A percentile compares a stretch with the other conserved stretches of the same genome.
phyloP scores from a whole-genome alignment of 2,329 filamentous ascomycete species.

The Orbilia blumenaviensis region DNA sequence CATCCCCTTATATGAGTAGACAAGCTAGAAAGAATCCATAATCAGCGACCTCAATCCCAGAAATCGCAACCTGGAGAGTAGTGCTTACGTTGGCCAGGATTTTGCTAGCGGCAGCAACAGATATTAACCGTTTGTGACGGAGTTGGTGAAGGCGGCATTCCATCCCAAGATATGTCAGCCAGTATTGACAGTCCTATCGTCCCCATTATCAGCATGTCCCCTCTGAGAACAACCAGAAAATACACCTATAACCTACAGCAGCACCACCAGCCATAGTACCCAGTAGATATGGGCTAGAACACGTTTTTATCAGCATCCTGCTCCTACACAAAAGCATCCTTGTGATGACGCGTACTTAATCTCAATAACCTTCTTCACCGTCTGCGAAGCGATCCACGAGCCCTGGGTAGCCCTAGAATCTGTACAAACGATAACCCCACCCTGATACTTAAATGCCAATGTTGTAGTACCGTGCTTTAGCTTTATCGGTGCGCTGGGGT shows the following conservation, averaged over 20 bases:
- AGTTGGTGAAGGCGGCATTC: constrained; percentile 99
- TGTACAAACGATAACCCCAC: constrained; percentile 97
- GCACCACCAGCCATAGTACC: constrained; percentile 99
- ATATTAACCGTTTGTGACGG: constrained; percentile 98
- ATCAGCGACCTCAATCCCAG: neutral
- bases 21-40: constrained; percentile 65
- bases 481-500: constrained; percentile 98
- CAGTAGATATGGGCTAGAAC: constrained; percentile 67
- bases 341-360: constrained; percentile 76
- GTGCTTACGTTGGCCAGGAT: constrained; percentile 81
- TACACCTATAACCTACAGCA: constrained; percentile 69
- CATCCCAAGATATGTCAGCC: constrained; percentile 98
- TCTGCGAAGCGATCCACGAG: constrained; percentile 99
- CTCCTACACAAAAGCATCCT: neutral
- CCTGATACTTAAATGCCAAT: constrained; percentile 96
- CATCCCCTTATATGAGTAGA: constrained; percentile 99
- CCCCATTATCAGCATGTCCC: neutral
- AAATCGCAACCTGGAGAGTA: neutral
- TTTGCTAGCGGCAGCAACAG: constrained; percentile 95
- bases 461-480: constrained; percentile 99
- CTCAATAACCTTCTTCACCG: constrained; percentile 99
- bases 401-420: constrained; percentile 96
- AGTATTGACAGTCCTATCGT: constrained; percentile 90
- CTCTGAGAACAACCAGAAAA: neutral
- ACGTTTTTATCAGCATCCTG: constrained; percentile 18